Base-by-base conservation (phyloP, 768 basidiomycete species). In the Termitomyces bulborhizus region DNA sequence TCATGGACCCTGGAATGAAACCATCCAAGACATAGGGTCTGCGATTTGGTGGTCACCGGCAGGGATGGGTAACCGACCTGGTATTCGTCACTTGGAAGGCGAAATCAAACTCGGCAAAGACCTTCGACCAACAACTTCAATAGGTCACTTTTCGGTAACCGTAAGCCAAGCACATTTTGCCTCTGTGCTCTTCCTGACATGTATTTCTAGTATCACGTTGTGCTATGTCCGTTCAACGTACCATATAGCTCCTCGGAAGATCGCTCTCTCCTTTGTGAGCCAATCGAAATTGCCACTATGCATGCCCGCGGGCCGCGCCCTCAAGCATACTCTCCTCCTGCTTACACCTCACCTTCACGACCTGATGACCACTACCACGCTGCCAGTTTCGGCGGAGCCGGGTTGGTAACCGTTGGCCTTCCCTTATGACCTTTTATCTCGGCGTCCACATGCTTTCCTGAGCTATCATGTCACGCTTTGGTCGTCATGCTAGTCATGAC, bases 51-150 rank as follows among this genome's bases (percentile, higher is more conserved):
- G 81, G 79, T 73, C 76, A 7, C 72, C 73, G 2, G 57, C 66
- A 9, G 68, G 69, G 13, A 60, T 61, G 36, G 56, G 64, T 4
- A 68, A 61, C 49, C 65, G 67, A 32, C 54, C 69, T 3, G 65
- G 67, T 32, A 66, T 65, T 26, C 76, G 79, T 18, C 68, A 73
- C 54, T 67, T 81, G 27, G 77, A 81, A 59, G 81, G 81, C 6
- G 81, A 82, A 63, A 78, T 82, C 42, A 71, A 69, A 34, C 68
- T 82, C 2, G 64, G 76, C 13, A 81, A 81, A 64, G 78, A 81
- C 55, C 67, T 82, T 29, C 63, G 77, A 47, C 79, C 81, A 18
- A 71, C 79, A 16, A 76, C 76, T 41, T 70, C 74, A 49, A 73
- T 81, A 62, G 77, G 74, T 18, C 75, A 76, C 59, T 81, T 81